Percentiles rank a stretch among this genome's conserved stretches.
Evolutionary conservation across 2,329 filamentous ascomycete species (phyloP).

Genomic region (Nectriaceae sp.): DNA sequence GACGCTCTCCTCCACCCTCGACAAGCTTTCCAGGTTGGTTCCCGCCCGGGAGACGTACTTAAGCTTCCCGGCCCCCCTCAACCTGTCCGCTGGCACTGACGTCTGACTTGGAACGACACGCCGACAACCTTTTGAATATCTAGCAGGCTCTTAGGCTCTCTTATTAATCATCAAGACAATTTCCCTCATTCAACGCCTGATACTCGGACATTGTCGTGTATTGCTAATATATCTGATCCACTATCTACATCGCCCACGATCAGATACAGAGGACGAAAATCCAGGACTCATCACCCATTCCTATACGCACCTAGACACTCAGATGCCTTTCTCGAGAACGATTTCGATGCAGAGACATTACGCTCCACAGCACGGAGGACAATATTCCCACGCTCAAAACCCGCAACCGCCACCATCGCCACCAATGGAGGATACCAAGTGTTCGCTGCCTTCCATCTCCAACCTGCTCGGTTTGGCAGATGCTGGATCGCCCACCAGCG

Average conservation of each 20-base stretch:
- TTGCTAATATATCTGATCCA: neutral
- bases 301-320: constrained; percentile 11
- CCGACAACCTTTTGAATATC: constrained; percentile 15
- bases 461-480: constrained; percentile 84
- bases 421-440: constrained; percentile 76
- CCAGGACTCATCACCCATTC: constrained; percentile 9
- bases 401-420: constrained; percentile 72
- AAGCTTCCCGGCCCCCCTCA: constrained; percentile 22
- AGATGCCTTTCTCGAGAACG: constrained; percentile 29
- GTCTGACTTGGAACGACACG: constrained; percentile 5
- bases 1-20: constrained; percentile 28
- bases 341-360: constrained; percentile 34
- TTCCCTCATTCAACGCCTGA: constrained; percentile 3
- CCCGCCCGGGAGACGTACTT: constrained; percentile 30
- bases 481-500: constrained; percentile 60
- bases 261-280: too few relatives aligned
- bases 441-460: constrained; percentile 90
- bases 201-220: too few relatives aligned
- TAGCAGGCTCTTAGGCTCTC: constrained; percentile 13
- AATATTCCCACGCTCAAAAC: constrained; percentile 49
- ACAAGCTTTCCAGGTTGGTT: constrained; percentile 23
- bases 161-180: constrained; percentile 8
- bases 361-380: constrained; percentile 18
- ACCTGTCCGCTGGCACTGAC: neutral
- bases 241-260: too few relatives aligned